These are phyloP conservation scores for Thielaviopsis punctulata DNA, from an alignment of 2,329 filamentous ascomycete genomes.

Conservation along the genomic window DNA sequence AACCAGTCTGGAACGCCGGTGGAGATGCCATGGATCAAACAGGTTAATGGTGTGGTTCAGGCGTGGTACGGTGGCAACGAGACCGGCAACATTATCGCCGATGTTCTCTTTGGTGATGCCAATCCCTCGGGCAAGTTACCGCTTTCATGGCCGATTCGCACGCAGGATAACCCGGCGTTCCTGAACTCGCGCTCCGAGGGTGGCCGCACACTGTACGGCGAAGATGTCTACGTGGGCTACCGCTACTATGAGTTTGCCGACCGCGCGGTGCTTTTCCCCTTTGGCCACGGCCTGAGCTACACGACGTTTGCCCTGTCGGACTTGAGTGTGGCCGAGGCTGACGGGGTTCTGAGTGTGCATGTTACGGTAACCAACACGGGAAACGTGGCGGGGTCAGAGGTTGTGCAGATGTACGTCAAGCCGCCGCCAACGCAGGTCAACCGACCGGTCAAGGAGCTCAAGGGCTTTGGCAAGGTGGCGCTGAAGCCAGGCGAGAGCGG, in stretches of 20 bases:
- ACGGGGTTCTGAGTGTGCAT: slow-evolving; percentile 39
- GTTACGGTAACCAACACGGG: slow-evolving; percentile 46
- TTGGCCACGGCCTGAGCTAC: slow-evolving; percentile 65
- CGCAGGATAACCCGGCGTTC: slow-evolving; percentile 53
- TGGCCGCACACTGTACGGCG: slow-evolving; percentile 56
- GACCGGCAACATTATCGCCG: slow-evolving; percentile 63
- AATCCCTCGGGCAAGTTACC: slow-evolving; percentile 64
- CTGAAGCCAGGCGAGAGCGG: slow-evolving; percentile 42
- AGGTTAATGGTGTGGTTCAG: slow-evolving; percentile 41
- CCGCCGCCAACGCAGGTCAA: slow-evolving; percentile 34
- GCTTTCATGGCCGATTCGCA: slow-evolving; percentile 51
- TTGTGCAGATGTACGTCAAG: slow-evolving; percentile 40
- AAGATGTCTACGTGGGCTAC: slow-evolving; percentile 70
- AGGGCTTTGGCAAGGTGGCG: slow-evolving; percentile 47
- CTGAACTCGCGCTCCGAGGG: slow-evolving; percentile 58
- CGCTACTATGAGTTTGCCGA: slow-evolving; percentile 61
- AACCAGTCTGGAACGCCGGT: slow-evolving; percentile 65
- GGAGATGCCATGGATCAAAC: slow-evolving; percentile 49
- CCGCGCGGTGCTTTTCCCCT: slow-evolving; percentile 51
- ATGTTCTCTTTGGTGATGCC: slow-evolving; percentile 55
- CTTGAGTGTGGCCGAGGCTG: slow-evolving; percentile 35
- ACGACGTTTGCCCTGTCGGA: slow-evolving; percentile 46
- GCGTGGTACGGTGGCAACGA: slow-evolving; percentile 85
- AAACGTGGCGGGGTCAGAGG: slow-evolving; percentile 31
- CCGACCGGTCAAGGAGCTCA: slow-evolving; percentile 43